Conservation (phyloP, 305 asterid species). For the Ruellia speciosa region DNA sequence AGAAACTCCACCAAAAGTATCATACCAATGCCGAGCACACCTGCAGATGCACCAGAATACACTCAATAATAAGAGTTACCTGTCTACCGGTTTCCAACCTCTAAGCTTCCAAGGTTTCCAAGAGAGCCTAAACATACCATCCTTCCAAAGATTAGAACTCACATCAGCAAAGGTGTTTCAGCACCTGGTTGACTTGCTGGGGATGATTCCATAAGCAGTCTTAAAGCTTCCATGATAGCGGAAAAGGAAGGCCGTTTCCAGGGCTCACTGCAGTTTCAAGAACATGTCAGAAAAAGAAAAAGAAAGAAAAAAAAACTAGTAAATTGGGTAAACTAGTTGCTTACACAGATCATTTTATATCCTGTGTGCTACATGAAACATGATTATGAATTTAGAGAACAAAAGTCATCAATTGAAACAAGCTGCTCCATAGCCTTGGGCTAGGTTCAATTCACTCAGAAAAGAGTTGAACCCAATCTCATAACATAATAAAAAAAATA, state of each 20-base stretch:
- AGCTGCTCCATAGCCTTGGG: neutral
- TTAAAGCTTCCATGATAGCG: constrained; percentile 45
- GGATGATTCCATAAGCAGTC: constrained; percentile 31
- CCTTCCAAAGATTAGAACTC: neutral
- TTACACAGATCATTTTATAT: neutral
- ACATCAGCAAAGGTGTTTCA: neutral
- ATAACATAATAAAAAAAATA: no score
- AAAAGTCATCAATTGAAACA: neutral
- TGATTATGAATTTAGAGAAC: no score
- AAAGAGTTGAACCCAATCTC: no score
- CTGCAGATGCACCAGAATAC: no score
- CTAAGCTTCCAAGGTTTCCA: no score
- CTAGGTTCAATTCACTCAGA: neutral
- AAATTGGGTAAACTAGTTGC: neutral
- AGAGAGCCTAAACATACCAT: neutral
- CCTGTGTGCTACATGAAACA: neutral
- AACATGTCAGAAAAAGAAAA: neutral
- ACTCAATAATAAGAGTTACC: no score
- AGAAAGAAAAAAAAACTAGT: no score
- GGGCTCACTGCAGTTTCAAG: constrained; percentile 41
- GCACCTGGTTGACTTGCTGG: constrained; percentile 18
- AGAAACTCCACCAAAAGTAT: no score
- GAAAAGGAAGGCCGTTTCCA: constrained; percentile 51
- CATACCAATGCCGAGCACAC: no score
- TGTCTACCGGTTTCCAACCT: no score